Percentiles rank a stretch among this genome's conserved stretches.
Conservation (phyloP, 2,329 filamentous ascomycete species). For the Talaromyces sp. region DNA sequence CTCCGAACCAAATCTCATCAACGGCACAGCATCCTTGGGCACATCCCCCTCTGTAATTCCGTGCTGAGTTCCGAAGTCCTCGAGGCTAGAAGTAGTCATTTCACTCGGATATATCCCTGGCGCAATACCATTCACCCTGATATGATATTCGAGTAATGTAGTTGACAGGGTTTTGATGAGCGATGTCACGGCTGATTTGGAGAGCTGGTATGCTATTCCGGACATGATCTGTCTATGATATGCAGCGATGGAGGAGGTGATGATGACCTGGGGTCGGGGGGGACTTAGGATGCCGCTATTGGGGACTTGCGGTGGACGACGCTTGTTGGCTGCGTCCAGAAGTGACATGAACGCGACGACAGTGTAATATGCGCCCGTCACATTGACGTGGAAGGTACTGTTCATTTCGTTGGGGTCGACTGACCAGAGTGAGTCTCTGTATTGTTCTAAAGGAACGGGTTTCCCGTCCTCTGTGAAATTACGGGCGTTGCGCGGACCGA, state of each 20-base stretch:
- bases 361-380: slow-evolving; percentile 32
- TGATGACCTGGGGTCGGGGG: slow-evolving; percentile 24
- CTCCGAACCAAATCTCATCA: slow-evolving; percentile 36
- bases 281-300: slow-evolving; percentile 8
- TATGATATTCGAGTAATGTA: slow-evolving; percentile 16
- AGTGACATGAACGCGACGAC: slow-evolving; percentile 33
- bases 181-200: slow-evolving; percentile 22
- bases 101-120: slow-evolving; percentile 21
- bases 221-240: slow-evolving; percentile 24
- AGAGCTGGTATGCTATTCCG: slow-evolving; percentile 22
- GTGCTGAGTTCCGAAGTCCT: background rate
- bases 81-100: slow-evolving; percentile 10
- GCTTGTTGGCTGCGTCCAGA: slow-evolving; percentile 32
- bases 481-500: slow-evolving; percentile 39
- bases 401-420: slow-evolving; percentile 27
- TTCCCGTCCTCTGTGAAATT: slow-evolving; percentile 30
- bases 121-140: slow-evolving; percentile 26
- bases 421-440: slow-evolving; percentile 30
- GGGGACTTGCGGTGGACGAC: slow-evolving; percentile 5
- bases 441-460: slow-evolving; percentile 22
- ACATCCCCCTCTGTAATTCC: slow-evolving; percentile 13
- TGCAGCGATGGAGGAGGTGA: slow-evolving; percentile 23
- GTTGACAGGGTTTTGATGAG: slow-evolving; percentile 14
- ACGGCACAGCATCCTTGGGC: slow-evolving; percentile 12
- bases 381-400: slow-evolving; percentile 28